These are phyloP conservation scores for Priceomyces haplophilus DNA, from an alignment of 805 yeast genomes.

Conservation along the genomic window DNA sequence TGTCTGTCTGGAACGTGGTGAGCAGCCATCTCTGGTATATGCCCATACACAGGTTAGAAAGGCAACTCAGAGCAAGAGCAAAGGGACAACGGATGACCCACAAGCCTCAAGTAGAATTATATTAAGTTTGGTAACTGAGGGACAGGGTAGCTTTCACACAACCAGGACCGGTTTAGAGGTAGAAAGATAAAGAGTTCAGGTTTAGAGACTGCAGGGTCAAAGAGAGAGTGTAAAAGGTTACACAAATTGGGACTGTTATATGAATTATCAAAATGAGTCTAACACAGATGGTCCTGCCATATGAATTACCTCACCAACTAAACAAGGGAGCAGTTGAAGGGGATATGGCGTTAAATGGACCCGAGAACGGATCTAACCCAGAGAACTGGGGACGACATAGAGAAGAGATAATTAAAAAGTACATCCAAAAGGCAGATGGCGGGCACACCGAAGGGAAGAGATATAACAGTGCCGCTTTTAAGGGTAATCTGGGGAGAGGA, in stretches of 20 bases:
- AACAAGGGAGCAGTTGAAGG: not conserved
- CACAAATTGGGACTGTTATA: not conserved
- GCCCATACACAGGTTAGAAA: too few species aligned
- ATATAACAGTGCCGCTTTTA: not conserved
- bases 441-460: not conserved
- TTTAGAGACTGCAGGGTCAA: too few species aligned
- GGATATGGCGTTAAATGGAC: not conserved
- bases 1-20: not conserved
- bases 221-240: too few species aligned
- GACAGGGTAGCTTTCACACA: too few species aligned
- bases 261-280: constrained; percentile 2
- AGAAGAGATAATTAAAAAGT: not conserved
- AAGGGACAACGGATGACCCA: too few species aligned
- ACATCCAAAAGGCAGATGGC: not conserved
- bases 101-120: too few species aligned
- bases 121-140: too few species aligned
- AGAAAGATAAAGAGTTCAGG: too few species aligned
- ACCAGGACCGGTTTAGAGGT: too few species aligned
- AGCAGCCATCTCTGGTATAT: too few species aligned
- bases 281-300: constrained; percentile 3
- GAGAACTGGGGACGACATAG: not conserved
- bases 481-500: not conserved
- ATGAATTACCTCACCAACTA: constrained; percentile 1
- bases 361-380: not conserved
- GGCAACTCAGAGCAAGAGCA: too few species aligned